Evolutionary conservation across 805 yeast genomes (phyloP), one percentile per base, ranked within the genome.

Genomic region (Candida parachauliodes): DNA sequence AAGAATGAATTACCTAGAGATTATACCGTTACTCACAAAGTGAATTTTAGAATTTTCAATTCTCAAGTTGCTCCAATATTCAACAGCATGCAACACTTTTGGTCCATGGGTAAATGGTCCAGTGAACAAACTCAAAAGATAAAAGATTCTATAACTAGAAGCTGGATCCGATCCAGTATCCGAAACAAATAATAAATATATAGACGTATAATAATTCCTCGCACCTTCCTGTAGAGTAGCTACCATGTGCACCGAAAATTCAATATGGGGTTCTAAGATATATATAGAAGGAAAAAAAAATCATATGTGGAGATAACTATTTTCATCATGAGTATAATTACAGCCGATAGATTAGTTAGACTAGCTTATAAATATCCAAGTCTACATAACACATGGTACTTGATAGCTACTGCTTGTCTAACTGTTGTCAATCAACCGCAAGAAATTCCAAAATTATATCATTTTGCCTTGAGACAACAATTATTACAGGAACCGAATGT

Each of bases 401-500:
- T 79, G 26, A 64, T 88, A 15, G 91, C 95, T 0, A 84, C 93
- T 7, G 84, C 91, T 0, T 77, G 94, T 8, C 70, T 88, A 34
- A 77, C 91, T 2, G 88, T 82, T 5, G 81, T 91, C 50, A 89
- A 89, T 52, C 76, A 74, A 43, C 95, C 96, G 0, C 77, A 81
- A 35, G 96, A 85, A 45, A 76, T 88, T 21, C 89, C 95, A 2
- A 70, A 66, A 39, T 54, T 89, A 3, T 83, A 82, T 55, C 84
- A 84, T 44, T 81, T 81, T 60, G 88, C 88, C 14, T 52, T 71
- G 37, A 54, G 69, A 29, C 72, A 68, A 42, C 74, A 68, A 46
- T 55, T 67, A 28, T 57, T 68, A 32, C 72, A 65, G 40, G 45
- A 41, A 17, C 32, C 41, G 5, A 43, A 49, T 3, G 41, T 39